phyloP scores from a whole-genome alignment of 345 rosid species.

The Eucalyptus curtisii region DNA sequence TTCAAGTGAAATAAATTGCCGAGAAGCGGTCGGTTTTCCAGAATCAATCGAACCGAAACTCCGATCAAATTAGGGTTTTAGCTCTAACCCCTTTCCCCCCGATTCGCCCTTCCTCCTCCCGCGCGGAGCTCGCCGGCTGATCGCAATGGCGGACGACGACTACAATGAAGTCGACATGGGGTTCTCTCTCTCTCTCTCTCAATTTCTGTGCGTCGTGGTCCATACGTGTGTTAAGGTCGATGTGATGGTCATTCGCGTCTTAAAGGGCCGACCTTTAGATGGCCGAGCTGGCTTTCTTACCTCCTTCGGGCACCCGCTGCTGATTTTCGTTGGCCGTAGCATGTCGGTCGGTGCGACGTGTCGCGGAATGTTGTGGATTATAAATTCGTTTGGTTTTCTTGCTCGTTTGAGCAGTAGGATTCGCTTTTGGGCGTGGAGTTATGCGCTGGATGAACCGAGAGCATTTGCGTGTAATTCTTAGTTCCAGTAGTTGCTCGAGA shows the following conservation, averaged over 20 bases:
- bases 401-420: neutral
- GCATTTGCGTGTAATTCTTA: neutral
- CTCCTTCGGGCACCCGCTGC: neutral
- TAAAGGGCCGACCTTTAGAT: neutral
- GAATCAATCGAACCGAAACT: neutral
- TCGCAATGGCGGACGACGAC: conserved; percentile 65
- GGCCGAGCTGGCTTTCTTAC: neutral
- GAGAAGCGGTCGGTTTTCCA: neutral
- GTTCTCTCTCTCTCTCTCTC: conserved; percentile 2
- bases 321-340: neutral
- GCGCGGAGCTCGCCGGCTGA: neutral
- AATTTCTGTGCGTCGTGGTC: neutral
- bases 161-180: conserved; percentile 55
- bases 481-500: neutral
- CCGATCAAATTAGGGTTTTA: neutral
- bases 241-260: neutral
- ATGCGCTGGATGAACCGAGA: neutral
- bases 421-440: neutral
- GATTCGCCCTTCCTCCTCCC: neutral
- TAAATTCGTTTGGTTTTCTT: neutral
- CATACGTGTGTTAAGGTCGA: neutral
- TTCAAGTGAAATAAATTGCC: neutral
- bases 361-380: neutral
- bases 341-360: neutral
- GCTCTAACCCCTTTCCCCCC: neutral